Conservation (phyloP, 2,329 filamentous ascomycete genomes). For the Clonostachys solani region DNA sequence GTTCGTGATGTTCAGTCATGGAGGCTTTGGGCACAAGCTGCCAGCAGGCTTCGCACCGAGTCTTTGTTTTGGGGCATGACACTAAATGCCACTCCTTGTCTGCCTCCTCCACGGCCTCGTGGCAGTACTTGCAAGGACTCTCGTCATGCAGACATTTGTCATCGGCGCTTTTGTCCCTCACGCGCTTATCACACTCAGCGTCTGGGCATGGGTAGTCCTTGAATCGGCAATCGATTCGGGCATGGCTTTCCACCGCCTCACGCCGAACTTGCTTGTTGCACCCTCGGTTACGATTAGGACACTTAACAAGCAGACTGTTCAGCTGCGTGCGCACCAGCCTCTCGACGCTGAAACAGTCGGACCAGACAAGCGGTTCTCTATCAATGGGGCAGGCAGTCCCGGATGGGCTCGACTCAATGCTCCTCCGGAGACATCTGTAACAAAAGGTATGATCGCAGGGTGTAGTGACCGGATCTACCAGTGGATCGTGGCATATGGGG, state of each 20-base stretch:
- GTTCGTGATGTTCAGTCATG: constrained; percentile 39
- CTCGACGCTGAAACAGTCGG: constrained; percentile 33
- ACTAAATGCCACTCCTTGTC: constrained; percentile 29
- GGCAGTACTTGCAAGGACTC: constrained; percentile 49
- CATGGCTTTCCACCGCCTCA: constrained; percentile 51
- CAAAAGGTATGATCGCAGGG: constrained; percentile 64
- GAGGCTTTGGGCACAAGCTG: constrained; percentile 35
- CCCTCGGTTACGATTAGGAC: constrained; percentile 46
- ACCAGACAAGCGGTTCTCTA: constrained; percentile 35
- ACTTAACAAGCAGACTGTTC: constrained; percentile 53
- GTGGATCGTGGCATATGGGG: constrained; percentile 55
- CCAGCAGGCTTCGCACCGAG: constrained; percentile 44
- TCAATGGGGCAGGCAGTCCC: constrained; percentile 52
- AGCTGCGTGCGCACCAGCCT: constrained; percentile 55
- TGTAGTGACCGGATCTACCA: constrained; percentile 57
- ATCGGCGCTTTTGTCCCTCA: constrained; percentile 45
- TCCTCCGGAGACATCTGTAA: constrained; percentile 46
- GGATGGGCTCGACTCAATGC: constrained; percentile 31
- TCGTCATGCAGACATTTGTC: constrained; percentile 51
- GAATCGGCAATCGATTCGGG: constrained; percentile 51
- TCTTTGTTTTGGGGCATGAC: constrained; percentile 39
- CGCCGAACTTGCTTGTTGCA: constrained; percentile 47
- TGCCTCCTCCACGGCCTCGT: constrained; percentile 39
- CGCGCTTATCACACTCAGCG: constrained; percentile 41
- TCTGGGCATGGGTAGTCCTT: constrained; percentile 53